Evolutionary conservation across 192 early-diverging fungal species (phyloP), one percentile per base, ranked within the genome.

Genomic region (Backusella tarrabulga): DNA sequence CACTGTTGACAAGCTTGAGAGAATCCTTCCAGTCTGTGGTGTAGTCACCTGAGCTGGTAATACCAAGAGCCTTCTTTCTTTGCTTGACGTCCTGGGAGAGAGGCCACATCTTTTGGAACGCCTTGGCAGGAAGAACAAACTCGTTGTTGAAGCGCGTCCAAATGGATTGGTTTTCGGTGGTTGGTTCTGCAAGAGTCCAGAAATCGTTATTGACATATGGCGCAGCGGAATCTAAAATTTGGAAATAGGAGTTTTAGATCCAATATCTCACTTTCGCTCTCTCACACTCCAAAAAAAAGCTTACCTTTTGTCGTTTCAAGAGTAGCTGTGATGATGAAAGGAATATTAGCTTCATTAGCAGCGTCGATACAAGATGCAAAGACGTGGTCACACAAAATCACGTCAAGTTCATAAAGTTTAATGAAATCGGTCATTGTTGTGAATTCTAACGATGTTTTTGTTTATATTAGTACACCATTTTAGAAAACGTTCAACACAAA

Each of bases 361-460:
- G 73, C 76, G 9, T 67, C 40, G 2, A 52, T 36, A 71, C 80
- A 81, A 4, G 29, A 15, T 7, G 70, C 52, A 9, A 63, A 68
- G 52, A 77, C 66, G 21, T 68, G 46, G 26, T 81, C 80, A 23
- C 80, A 81, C 5, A 81, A 23, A 9, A 69, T 52, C 36, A 70
- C 34, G 21, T 70, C 68, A n/a, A 70, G 35, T 12, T 70, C 17
- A 70, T 40, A 40, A 19, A 11, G 35, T 46, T 46, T 46, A 46
- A 32, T 29, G 29, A 29, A 41, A 46, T 46, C 38, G 11, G 12
- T 0, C 29, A 46, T 29, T 26, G 14, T 32, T 42, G 9, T 41
- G 14, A 7, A 44, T 17, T 71, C 41, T 71, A 26, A 40, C 11
- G 2, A 21, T 41, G 2, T 42, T 14, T 70, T 38, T 40, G 9